Conservation (phyloP, 129 eudicot genomes). For the Calendula officinalis region DNA sequence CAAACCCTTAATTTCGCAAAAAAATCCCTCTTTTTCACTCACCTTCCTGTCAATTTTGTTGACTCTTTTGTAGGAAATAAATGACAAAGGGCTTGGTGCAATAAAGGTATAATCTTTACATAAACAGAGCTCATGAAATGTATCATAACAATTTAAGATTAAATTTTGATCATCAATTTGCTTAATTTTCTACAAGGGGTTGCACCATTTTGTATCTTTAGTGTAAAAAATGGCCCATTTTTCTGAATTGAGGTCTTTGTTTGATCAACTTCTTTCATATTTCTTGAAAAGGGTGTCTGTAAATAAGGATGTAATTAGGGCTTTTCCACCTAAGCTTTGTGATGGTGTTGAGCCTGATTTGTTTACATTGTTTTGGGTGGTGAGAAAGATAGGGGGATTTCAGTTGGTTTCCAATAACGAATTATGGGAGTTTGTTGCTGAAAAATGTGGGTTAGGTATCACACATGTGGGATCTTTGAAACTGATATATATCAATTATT, state of each 20-base stretch:
- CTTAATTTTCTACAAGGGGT: constrained; percentile 19
- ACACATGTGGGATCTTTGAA: constrained; percentile 47
- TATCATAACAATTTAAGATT: constrained; percentile 24
- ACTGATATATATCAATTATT: constrained; percentile 55
- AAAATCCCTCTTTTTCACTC: constrained; percentile 11
- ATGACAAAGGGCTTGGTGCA: constrained; percentile 19
- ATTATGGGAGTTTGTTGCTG: constrained; percentile 65
- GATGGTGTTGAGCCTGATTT: constrained; percentile 60
- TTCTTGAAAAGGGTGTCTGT: constrained; percentile 48
- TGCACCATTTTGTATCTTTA: constrained; percentile 16
- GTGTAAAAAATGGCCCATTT: constrained; percentile 47
- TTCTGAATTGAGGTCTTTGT: constrained; percentile 44
- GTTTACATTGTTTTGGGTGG: constrained; percentile 66
- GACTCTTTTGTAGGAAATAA: constrained; percentile 36
- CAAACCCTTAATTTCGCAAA: constrained; percentile 22
- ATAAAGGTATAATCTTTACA: constrained; percentile 28
- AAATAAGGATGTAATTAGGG: constrained; percentile 39
- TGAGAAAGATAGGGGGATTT: constrained; percentile 54
- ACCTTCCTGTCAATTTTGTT: constrained; percentile 22
- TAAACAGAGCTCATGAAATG: constrained; percentile 7
- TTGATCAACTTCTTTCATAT: constrained; percentile 57
- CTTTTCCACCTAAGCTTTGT: constrained; percentile 52
- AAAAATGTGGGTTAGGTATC: constrained; percentile 51
- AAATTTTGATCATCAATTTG: constrained; percentile 22
- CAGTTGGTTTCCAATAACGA: constrained; percentile 45